Percentiles rank a stretch among this genome's conserved stretches.
Evolutionary conservation across 2,329 filamentous ascomycete genomes (phyloP).

Genomic region (Ascochyta lentis): DNA sequence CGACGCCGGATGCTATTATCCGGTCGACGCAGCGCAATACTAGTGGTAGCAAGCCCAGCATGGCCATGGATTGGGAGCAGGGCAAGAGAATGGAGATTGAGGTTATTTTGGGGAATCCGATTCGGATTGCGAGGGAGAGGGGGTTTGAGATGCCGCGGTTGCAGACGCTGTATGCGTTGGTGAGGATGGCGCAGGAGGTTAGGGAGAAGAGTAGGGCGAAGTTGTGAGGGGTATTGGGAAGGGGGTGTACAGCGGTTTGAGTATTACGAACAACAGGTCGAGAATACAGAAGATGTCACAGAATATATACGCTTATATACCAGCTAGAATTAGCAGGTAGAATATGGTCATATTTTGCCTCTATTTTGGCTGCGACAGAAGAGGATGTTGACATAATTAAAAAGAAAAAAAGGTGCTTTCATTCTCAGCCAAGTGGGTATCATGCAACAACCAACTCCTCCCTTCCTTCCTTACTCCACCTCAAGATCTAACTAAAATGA

Average conservation of each 20-base stretch:
- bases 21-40: constrained; percentile 68
- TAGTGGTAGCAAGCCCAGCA: constrained; percentile 65
- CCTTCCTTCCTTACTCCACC: neutral
- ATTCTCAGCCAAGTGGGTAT: constrained; percentile 21
- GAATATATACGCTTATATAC: no score
- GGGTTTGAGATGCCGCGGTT: constrained; percentile 71
- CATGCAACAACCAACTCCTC: neutral
- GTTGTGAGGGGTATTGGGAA: neutral
- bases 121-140: constrained; percentile 67
- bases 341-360: no score
- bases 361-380: no score
- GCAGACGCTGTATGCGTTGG: constrained; percentile 70
- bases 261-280: no score
- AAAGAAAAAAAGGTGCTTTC: neutral
- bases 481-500: constrained; percentile 63
- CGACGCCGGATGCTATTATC: constrained; percentile 68
- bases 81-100: constrained; percentile 73
- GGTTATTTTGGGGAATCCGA: constrained; percentile 74
- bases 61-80: constrained; percentile 74
- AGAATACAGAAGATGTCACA: no score
- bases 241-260: no score
- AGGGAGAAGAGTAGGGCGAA: constrained; percentile 50
- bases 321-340: no score
- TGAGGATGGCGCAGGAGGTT: constrained; percentile 66
- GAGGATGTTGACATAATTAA: no score